Base-by-base conservation (phyloP, 2,329 filamentous ascomycete genomes). In the Ciborinia camelliae region DNA sequence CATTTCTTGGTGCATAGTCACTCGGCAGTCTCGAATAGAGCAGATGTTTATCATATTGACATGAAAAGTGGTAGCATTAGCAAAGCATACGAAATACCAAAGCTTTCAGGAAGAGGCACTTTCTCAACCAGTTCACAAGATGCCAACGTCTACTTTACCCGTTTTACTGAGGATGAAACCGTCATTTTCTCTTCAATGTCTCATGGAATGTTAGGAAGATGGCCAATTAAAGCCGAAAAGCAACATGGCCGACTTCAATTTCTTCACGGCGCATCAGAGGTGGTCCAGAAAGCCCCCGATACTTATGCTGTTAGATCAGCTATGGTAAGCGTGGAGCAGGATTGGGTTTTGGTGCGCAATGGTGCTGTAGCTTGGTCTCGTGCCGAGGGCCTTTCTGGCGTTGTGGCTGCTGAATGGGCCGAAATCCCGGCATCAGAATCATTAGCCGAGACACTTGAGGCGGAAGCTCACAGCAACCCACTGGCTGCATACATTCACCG, bases 1-100 rank as follows among this genome's bases (percentile, higher is more conserved):
- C 92, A 96, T 78, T 96, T 97, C 79, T 80, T 97, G 39, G 90
- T 97, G 6, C 90, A 97, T 71, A 92, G 86, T 71, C 83, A 88
- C 71, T 91, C 91, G 0, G 81, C 81, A 43, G 80, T 80, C 3
- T 86, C 86, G 23, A 90, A 93, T 74, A 91, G 90, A 80, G 94
- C 90, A 3, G 90, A 96, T 67, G 89, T 98, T 37, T 97, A 89
- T 74, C 91, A 96, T 72, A 84, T 96, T 66, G 85, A 96, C 70
- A 77, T 91, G 60, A 88, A 88, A 77, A 88, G 82, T 66, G 84
- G 82, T 62, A 84, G 82, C 23, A 83, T 94, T 35, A 83, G 82
- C n/a, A 92, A 91, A 75, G 89, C 89, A 0, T 97, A 97, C 75
- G 86, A 89, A 35, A 81, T 98, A 15, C 90, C 93, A 0, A 85